These are phyloP conservation scores for Daldinia sp. DNA, from an alignment of 2,329 filamentous ascomycete species.

Conservation along the genomic window DNA sequence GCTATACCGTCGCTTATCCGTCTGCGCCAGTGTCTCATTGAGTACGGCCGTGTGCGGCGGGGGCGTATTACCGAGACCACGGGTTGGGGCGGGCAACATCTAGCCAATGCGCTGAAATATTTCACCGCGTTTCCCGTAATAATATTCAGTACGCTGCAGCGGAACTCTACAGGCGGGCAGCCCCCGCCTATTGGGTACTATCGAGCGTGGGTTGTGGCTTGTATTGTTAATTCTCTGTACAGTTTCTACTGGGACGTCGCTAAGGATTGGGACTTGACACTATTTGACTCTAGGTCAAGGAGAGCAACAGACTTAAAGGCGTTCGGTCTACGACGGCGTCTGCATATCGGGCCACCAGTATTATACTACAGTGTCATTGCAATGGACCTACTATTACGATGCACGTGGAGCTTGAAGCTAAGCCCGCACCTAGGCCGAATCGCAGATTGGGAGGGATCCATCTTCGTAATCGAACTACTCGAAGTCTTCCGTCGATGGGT, in stretches of 20 bases:
- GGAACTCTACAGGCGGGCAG: constrained; percentile 59
- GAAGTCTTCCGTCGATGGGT: constrained; percentile 92
- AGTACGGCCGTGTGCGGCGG: constrained; percentile 76
- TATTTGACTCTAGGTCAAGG: constrained; percentile 72
- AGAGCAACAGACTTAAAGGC: constrained; percentile 68
- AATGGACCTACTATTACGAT: constrained; percentile 82
- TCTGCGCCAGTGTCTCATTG: constrained; percentile 88
- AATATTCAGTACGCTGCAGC: constrained; percentile 77
- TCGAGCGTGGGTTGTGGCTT: constrained; percentile 73
- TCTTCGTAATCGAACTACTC: constrained; percentile 86
- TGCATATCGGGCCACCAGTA: constrained; percentile 74
- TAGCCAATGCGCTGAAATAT: constrained; percentile 96
- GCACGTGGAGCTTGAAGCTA: constrained; percentile 91
- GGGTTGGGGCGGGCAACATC: constrained; percentile 84
- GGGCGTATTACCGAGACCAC: constrained; percentile 62
- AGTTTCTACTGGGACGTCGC: constrained; percentile 99
- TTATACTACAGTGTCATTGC: constrained; percentile 85
- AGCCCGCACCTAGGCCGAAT: constrained; percentile 83
- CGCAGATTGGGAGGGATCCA: constrained; percentile 84
- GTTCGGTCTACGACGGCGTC: constrained; percentile 77
- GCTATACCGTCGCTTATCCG: constrained; percentile 85
- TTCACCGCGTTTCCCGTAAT: constrained; percentile 93
- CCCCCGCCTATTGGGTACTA: constrained; percentile 58
- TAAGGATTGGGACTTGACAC: constrained; percentile 94
- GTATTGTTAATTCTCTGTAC: constrained; percentile 85